Evolutionary conservation across 257 asterid genomes (phyloP).

Genomic region (Solanum lignicaule): DNA sequence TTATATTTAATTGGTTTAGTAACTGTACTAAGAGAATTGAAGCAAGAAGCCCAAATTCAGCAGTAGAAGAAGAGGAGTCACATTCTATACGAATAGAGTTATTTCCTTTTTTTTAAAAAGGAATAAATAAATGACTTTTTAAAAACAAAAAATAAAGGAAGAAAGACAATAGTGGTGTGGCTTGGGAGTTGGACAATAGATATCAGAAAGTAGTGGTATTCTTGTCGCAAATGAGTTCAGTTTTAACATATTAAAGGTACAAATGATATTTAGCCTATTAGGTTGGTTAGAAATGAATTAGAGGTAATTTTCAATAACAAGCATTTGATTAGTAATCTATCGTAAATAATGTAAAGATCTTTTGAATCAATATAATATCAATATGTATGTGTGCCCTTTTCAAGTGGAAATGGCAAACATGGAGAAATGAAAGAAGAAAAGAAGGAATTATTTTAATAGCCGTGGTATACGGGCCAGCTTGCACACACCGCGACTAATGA

Average conservation of each 20-base stretch:
- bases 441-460: background rate
- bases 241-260: background rate
- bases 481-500: background rate
- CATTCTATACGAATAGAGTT: background rate
- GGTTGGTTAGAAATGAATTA: background rate
- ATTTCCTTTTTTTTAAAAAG: background rate
- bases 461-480: background rate
- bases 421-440: background rate
- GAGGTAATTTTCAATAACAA: background rate
- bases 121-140: background rate
- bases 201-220: background rate
- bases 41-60: background rate
- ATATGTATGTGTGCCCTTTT: background rate
- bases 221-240: background rate
- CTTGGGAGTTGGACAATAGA: background rate
- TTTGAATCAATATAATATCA: background rate
- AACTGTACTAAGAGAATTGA: background rate
- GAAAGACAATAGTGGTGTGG: background rate
- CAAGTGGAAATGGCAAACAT: background rate
- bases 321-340: background rate
- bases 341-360: background rate
- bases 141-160: background rate
- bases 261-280: background rate
- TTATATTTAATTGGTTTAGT: background rate
- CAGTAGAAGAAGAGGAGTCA: background rate